Percentiles rank a stretch among this genome's conserved stretches.
Conservation (phyloP, 2,329 filamentous ascomycete species). For the Neocatenulostroma microsporum region DNA sequence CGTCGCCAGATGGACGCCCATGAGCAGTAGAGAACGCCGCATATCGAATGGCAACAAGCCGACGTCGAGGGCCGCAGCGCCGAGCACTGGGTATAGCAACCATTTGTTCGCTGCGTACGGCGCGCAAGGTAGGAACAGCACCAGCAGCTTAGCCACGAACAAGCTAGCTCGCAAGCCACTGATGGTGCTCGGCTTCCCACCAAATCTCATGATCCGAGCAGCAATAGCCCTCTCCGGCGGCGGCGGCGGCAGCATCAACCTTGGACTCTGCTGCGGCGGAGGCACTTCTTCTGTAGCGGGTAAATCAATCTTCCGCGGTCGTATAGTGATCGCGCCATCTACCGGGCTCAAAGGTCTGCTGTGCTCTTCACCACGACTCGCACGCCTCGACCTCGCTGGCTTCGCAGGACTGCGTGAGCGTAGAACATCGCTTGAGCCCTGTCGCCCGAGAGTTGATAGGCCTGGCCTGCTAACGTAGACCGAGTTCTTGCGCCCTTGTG, state of each 20-base stretch:
- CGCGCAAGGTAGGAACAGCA: constrained; percentile 60
- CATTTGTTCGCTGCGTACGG: constrained; percentile 60
- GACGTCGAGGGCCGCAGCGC: constrained; percentile 60
- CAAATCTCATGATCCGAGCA: constrained; percentile 25
- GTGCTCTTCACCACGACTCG: constrained; percentile 4
- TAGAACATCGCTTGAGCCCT: constrained; percentile 12
- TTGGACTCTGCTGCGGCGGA: constrained; percentile 20
- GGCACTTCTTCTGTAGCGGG: constrained; percentile 1
- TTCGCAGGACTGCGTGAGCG: constrained; percentile 11
- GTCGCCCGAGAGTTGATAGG: constrained; percentile 12
- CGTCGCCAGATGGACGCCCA: constrained; percentile 41
- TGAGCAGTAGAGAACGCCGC: constrained; percentile 34
- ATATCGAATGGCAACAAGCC: constrained; percentile 30
- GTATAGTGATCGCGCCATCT: constrained; percentile 10
- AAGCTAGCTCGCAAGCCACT: constrained; percentile 47
- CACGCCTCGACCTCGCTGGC: too few species aligned
- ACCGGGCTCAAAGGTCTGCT: constrained; percentile 11
- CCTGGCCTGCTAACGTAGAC: constrained; percentile 15
- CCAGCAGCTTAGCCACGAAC: constrained; percentile 62
- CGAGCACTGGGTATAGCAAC: constrained; percentile 59
- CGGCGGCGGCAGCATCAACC: constrained; percentile 31
- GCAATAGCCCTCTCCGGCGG: constrained; percentile 20
- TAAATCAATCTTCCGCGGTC: constrained; percentile 14
- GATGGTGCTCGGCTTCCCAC: constrained; percentile 27
- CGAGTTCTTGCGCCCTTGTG: constrained; percentile 17